These are phyloP conservation scores for Paulownia fortunei DNA, from an alignment of 257 asterid species.

Conservation along the genomic window DNA sequence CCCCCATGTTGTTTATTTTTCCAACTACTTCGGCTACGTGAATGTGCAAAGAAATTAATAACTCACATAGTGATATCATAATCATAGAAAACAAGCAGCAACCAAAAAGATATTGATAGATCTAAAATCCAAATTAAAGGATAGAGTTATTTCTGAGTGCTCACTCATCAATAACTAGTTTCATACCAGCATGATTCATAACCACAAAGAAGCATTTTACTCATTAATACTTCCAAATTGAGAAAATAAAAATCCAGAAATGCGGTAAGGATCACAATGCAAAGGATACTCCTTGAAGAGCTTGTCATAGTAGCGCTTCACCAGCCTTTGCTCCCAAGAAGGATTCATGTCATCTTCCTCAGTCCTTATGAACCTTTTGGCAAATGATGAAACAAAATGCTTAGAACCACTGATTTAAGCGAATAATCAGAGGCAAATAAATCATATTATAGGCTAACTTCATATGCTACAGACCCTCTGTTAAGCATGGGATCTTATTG, in stretches of 20 bases:
- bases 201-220: constrained; percentile 20
- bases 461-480: constrained; percentile 8
- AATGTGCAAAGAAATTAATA: neutral
- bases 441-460: neutral
- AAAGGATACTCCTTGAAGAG: constrained; percentile 97
- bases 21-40: constrained; percentile 21
- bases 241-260: constrained; percentile 21
- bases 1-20: neutral
- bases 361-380: constrained; percentile 74
- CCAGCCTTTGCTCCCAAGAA: constrained; percentile 97
- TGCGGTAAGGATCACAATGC: constrained; percentile 8
- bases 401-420: constrained; percentile 11
- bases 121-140: neutral
- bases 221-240: constrained; percentile 15
- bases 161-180: constrained; percentile 13
- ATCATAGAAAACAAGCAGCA: constrained; percentile 10
- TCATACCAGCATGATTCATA: neutral
- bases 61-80: neutral
- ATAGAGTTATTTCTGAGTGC: neutral
- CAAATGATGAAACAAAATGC: constrained; percentile 31
- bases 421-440: constrained; percentile 21
- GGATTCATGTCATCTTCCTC: constrained; percentile 92
- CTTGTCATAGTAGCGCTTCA: constrained; percentile 96
- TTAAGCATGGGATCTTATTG: neutral
- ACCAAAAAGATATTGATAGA: neutral